phyloP scores from a whole-genome alignment of 2,329 filamentous ascomycete species.

The Trichothecium sympodiale region DNA sequence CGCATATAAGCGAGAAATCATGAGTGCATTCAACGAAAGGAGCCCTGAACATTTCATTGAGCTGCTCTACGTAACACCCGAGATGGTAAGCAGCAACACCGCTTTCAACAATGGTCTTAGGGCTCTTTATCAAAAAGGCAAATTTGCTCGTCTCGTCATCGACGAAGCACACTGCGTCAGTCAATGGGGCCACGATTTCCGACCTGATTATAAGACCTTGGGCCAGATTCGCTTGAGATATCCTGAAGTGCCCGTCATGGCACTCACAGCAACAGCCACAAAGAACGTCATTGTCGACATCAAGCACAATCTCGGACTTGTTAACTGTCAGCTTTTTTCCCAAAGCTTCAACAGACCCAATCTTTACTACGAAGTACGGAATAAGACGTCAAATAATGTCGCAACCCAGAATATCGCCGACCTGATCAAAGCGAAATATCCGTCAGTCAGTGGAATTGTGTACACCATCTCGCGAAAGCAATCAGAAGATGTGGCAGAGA shows the following conservation, averaged over 20 bases:
- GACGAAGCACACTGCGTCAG: constrained; percentile 99
- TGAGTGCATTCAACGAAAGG: constrained; percentile 48
- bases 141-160: constrained; percentile 84
- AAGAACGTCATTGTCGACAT: constrained; percentile 87
- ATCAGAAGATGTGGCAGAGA: constrained; percentile 68
- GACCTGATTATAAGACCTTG: constrained; percentile 86
- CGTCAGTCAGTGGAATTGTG: constrained; percentile 72
- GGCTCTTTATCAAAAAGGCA: constrained; percentile 55
- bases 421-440: constrained; percentile 61
- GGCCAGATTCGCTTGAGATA: constrained; percentile 64
- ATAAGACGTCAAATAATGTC: constrained; percentile 51
- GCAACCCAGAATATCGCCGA: constrained; percentile 39
- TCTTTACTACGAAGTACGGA: constrained; percentile 72
- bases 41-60: constrained; percentile 70
- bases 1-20: constrained; percentile 53
- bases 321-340: constrained; percentile 64
- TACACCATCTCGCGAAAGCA: constrained; percentile 82
- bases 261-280: constrained; percentile 89
- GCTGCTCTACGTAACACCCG: constrained; percentile 88
- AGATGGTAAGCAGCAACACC: constrained; percentile 83
- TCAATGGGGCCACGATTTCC: constrained; percentile 97
- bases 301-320: constrained; percentile 80
- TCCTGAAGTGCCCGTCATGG: constrained; percentile 78
- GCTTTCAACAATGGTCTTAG: constrained; percentile 55
- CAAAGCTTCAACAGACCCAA: constrained; percentile 98